phyloP scores from a whole-genome alignment of 1,284 basidiomycete genomes.

The Trametes pubescens region DNA sequence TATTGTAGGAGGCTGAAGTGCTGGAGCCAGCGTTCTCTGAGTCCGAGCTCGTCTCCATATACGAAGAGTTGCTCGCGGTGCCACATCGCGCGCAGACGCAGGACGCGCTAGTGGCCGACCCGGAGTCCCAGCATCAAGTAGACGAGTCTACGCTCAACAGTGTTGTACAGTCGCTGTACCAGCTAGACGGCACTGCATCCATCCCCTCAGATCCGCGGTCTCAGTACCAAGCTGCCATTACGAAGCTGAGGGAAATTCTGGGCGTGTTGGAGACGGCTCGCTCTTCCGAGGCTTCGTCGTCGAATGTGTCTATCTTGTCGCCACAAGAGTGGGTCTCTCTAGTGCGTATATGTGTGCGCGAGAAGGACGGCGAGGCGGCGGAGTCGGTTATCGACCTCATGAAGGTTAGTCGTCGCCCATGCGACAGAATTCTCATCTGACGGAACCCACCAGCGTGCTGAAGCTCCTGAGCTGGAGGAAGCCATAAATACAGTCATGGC shows the following conservation, averaged over 20 bases:
- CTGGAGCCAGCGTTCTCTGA: constrained; percentile 52
- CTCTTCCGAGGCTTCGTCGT: neutral
- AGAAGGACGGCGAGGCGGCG: constrained; percentile 45
- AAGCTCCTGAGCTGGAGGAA: constrained; percentile 48
- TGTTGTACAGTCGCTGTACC: constrained; percentile 23
- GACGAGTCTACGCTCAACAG: constrained; percentile 18
- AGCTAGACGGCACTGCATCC: constrained; percentile 17
- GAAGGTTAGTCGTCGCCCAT: constrained; percentile 52
- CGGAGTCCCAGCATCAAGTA: constrained; percentile 13
- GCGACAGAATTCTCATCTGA: neutral
- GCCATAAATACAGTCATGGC: constrained; percentile 56
- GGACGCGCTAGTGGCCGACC: neutral
- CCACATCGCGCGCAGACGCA: constrained; percentile 38
- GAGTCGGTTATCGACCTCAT: constrained; percentile 51
- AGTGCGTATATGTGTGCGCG: constrained; percentile 47
- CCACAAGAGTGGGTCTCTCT: constrained; percentile 61
- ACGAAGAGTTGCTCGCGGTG: constrained; percentile 60
- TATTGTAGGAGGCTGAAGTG: constrained; percentile 6
- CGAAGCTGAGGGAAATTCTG: constrained; percentile 31
- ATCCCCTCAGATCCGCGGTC: constrained; percentile 11
- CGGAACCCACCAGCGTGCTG: constrained; percentile 44
- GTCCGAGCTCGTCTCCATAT: constrained; percentile 56
- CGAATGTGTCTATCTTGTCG: constrained; percentile 46
- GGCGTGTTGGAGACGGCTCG: constrained; percentile 14
- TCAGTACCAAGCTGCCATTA: constrained; percentile 25